phyloP scores from a whole-genome alignment of 2,329 filamentous ascomycete species.

The Cephalotrichum gorgonifer region DNA sequence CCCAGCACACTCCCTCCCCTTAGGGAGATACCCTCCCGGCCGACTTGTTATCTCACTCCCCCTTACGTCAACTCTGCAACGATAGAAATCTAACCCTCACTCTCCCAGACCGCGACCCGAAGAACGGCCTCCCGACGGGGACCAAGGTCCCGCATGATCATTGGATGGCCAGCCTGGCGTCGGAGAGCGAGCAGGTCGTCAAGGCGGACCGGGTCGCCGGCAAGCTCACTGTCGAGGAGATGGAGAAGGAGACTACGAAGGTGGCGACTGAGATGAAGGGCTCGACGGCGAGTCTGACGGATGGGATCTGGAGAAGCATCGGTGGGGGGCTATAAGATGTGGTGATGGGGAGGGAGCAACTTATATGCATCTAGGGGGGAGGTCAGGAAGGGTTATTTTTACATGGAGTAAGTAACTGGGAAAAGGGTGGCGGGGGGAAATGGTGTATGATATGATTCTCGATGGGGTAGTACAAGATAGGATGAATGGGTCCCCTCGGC shows the following conservation, averaged over 20 bases:
- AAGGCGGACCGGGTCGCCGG: slow-evolving; percentile 49
- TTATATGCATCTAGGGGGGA: no score
- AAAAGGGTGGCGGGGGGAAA: no score
- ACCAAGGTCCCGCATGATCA: slow-evolving; percentile 30
- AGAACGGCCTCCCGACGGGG: neutral
- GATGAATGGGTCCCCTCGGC: no score
- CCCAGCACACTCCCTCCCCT: no score
- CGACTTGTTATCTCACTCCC: neutral
- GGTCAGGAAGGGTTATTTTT: no score
- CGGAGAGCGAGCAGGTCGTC: slow-evolving; percentile 68
- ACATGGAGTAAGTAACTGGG: no score
- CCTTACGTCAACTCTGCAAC: neutral
- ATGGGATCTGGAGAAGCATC: neutral
- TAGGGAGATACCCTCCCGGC: no score
- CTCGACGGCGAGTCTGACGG: neutral
- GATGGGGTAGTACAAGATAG: no score
- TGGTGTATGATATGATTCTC: no score
- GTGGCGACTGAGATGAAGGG: slow-evolving; percentile 25
- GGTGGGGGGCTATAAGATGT: neutral
- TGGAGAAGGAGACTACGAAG: slow-evolving; percentile 51
- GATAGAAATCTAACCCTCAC: neutral
- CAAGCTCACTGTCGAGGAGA: slow-evolving; percentile 28
- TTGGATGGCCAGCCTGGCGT: slow-evolving; percentile 71
- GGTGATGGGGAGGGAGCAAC: no score
- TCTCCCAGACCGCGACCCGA: neutral